Percentiles rank a stretch among this genome's conserved stretches.
These are phyloP conservation scores for Juglanconis oblonga DNA, from an alignment of 2,329 filamentous ascomycete genomes.

Conservation along the genomic window DNA sequence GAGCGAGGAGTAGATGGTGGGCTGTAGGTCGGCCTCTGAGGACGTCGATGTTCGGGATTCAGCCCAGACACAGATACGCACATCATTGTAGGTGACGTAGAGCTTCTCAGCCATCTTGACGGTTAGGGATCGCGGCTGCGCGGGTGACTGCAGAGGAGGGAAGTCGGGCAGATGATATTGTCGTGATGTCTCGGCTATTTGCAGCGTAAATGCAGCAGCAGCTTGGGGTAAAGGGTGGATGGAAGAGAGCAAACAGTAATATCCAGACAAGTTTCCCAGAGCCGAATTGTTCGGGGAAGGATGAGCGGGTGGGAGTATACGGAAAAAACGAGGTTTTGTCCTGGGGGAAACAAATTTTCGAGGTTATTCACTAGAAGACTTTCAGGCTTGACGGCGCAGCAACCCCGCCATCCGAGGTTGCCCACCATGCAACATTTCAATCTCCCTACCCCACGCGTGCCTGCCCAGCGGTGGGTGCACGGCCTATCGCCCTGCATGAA, in stretches of 20 bases:
- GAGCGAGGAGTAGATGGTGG: background rate
- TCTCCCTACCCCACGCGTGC: too few species aligned
- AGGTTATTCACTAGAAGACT: background rate
- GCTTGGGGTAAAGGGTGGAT: background rate
- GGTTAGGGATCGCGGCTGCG: background rate
- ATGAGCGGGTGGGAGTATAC: background rate
- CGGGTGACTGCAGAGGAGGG: slow-evolving; percentile 12
- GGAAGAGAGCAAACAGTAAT: background rate
- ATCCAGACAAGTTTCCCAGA: background rate
- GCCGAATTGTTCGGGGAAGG: background rate
- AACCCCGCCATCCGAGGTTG: background rate
- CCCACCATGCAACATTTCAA: too few species aligned
- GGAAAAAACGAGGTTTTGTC: too few species aligned
- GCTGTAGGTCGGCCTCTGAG: background rate
- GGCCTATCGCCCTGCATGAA: too few species aligned
- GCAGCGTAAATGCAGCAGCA: slow-evolving; percentile 2
- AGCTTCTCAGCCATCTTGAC: slow-evolving; percentile 76
- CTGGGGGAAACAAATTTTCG: background rate
- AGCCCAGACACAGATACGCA: slow-evolving; percentile 39
- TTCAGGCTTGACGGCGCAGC: background rate
- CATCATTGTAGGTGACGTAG: slow-evolving; percentile 91
- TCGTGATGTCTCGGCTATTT: slow-evolving; percentile 10
- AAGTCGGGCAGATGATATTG: background rate
- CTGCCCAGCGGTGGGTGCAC: too few species aligned
- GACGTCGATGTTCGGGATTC: too few species aligned